These are phyloP conservation scores for Ophiostoma triangulosporum DNA, from an alignment of 2,329 filamentous ascomycete genomes.

Conservation along the genomic window DNA sequence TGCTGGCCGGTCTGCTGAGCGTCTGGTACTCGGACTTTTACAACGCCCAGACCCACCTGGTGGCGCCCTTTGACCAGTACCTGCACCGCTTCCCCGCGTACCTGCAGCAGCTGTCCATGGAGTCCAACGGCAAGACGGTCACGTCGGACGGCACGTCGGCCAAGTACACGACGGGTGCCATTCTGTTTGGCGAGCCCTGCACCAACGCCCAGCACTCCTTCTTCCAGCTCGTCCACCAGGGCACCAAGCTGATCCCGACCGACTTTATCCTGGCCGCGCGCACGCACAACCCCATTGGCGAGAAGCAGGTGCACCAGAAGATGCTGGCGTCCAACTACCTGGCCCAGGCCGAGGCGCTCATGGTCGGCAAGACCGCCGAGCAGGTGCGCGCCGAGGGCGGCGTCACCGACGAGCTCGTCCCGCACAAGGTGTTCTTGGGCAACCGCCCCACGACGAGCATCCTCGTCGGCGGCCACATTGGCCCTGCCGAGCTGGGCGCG, in stretches of 20 bases:
- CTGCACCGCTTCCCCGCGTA: conserved; percentile 98
- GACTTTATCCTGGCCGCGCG: conserved; percentile 96
- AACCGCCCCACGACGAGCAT: conserved; percentile 96
- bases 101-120: conserved; percentile 98
- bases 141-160: conserved; percentile 79
- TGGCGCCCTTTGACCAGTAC: conserved; percentile 99
- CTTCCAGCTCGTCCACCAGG: conserved; percentile 98
- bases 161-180: conserved; percentile 93
- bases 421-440: conserved; percentile 98
- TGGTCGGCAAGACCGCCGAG: conserved; percentile 79
- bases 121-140: conserved; percentile 97
- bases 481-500: conserved; percentile 82
- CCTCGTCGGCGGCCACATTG: conserved; percentile 79
- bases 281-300: conserved; percentile 88
- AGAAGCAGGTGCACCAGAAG: conserved; percentile 84
- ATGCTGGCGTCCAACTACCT: conserved; percentile 91
- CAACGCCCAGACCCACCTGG: conserved; percentile 91
- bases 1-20: conserved; percentile 80
- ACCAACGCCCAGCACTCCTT: conserved; percentile 99
- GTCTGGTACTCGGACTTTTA: conserved; percentile 99
- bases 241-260: conserved; percentile 94
- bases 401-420: conserved; percentile 55
- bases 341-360: conserved; percentile 74
- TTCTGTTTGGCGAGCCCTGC: conserved; percentile 94
- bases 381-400: conserved; percentile 65